Evolutionary conservation across 352 stramenopile species (phyloP), one percentile per base, ranked within the genome.

Genomic region (Globisporangium solare): DNA sequence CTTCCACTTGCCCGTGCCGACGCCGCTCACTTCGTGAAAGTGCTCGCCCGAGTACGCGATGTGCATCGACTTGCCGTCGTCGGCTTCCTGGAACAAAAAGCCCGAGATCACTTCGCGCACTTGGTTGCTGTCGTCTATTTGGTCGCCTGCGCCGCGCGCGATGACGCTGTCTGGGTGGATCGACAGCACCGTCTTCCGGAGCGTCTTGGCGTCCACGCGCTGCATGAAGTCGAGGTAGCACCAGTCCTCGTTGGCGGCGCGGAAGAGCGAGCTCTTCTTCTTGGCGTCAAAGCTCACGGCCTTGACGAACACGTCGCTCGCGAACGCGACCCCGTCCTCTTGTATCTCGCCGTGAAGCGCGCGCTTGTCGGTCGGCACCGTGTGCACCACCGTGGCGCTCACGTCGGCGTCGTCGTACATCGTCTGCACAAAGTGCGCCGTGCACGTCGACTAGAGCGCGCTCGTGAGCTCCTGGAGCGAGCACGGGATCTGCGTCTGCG

Each of bases 1-100:
- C 39, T 43, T 43, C 39, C 39, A 43, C 7, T 43, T 43, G 39
- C 39, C 18, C 13, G 12, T 13, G 12, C 39, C 39, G 7, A 2
- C 20, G 14, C 35, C 54, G 35, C 37, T 42, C 21, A 48, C 32
- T 14, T 54, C 32, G 31, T 47, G 43, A 20, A 43, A 42, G 43
- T 73, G 56, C 35, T 82, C 70, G 2, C 68, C 74, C 18, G 73
- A 70, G 58, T 79, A 82, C 37, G 72, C 35, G 18, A 85, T 62
- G 24, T 70, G 69, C 37, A 72, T 82, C 18, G 56, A 58, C 7
- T 53, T 51, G 6, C 70, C 63, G 21, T 49, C 67, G 5, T 59
- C 51, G 21, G 68, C 70, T 62, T 80, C 67, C 51, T 79, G 67
- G 37, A 82, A 79, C 13, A 61, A 64, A 20, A 75, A 85, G 32